Percentiles rank a stretch among this genome's conserved stretches.
These are phyloP conservation scores for Astrephomene gubernaculifera DNA, from an alignment of 139 green algal species.

Conservation along the genomic window DNA sequence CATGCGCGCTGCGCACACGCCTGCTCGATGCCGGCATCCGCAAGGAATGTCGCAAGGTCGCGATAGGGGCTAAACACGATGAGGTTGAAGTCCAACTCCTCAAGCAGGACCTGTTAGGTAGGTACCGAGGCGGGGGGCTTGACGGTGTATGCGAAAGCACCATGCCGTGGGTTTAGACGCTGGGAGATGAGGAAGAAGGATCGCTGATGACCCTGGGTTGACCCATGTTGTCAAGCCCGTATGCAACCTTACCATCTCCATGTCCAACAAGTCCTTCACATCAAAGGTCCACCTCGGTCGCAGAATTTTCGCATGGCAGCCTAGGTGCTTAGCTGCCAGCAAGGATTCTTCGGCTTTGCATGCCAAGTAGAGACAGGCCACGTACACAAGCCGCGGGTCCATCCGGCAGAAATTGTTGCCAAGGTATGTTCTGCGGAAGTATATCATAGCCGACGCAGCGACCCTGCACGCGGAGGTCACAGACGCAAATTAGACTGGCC, in stretches of 20 bases:
- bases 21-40: constrained; percentile 49
- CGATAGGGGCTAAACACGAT: constrained; percentile 79
- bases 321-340: constrained; percentile 77
- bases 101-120: constrained; percentile 63
- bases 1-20: constrained; percentile 57
- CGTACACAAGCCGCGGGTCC: constrained; percentile 78
- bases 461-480: constrained; percentile 58
- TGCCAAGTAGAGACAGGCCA: constrained; percentile 83
- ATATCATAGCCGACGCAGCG: constrained; percentile 69
- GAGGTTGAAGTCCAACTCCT: constrained; percentile 79
- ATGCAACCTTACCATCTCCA: constrained; percentile 67
- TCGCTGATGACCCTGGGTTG: too few relatives aligned
- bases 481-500: too few relatives aligned
- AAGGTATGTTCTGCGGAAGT: constrained; percentile 76
- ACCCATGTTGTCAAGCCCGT: too few relatives aligned
- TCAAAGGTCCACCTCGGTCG: constrained; percentile 57
- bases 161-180: too few relatives aligned
- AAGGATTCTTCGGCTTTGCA: constrained; percentile 84
- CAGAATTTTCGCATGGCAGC: constrained; percentile 61
- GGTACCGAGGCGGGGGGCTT: neutral
- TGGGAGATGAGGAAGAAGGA: too few relatives aligned
- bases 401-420: constrained; percentile 55
- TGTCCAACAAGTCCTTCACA: constrained; percentile 73
- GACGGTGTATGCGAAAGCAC: neutral
- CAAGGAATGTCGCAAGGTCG: constrained; percentile 50